These are phyloP conservation scores for Colletotrichum sp. DNA, from an alignment of 2,329 filamentous ascomycete species.

Conservation along the genomic window DNA sequence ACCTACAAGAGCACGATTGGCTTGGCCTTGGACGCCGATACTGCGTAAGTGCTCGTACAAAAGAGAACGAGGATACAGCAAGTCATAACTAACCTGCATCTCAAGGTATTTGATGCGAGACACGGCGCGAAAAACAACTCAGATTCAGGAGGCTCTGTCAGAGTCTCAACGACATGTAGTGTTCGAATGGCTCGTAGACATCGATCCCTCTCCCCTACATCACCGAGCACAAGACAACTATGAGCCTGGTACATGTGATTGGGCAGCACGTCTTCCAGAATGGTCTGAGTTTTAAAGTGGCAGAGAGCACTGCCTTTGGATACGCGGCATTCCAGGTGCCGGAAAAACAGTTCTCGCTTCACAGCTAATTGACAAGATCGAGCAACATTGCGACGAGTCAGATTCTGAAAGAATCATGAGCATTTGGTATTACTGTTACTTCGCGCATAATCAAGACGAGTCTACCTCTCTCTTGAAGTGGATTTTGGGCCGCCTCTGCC, in stretches of 20 bases:
- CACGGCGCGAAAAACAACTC: rapidly evolving
- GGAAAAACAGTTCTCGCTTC: not conserved
- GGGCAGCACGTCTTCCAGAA: not conserved
- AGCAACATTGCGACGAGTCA: rapidly evolving
- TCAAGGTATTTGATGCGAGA: rapidly evolving
- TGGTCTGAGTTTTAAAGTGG: not conserved
- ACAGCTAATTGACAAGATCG: not conserved
- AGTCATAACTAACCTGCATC: not conserved
- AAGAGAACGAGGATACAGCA: too few relatives aligned
- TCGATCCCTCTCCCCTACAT: not conserved
- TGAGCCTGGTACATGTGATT: not conserved
- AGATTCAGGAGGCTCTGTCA: rapidly evolving
- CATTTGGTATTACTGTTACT: not conserved
- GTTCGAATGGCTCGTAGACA: not conserved
- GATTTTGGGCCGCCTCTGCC: not conserved
- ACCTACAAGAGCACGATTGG: not conserved
- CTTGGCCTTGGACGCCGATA: not conserved
- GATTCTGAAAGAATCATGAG: rapidly evolving
- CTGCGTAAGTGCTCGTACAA: not conserved
- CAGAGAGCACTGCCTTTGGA: not conserved
- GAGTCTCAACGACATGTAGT: not conserved
- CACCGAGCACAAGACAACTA: rapidly evolving
- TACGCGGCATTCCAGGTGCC: not conserved
- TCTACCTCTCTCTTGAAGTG: not conserved
- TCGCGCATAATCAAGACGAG: not conserved